phyloP scores from a whole-genome alignment of 495 filamentous ascomycete genomes.

The Parachaetomium inaequale region DNA sequence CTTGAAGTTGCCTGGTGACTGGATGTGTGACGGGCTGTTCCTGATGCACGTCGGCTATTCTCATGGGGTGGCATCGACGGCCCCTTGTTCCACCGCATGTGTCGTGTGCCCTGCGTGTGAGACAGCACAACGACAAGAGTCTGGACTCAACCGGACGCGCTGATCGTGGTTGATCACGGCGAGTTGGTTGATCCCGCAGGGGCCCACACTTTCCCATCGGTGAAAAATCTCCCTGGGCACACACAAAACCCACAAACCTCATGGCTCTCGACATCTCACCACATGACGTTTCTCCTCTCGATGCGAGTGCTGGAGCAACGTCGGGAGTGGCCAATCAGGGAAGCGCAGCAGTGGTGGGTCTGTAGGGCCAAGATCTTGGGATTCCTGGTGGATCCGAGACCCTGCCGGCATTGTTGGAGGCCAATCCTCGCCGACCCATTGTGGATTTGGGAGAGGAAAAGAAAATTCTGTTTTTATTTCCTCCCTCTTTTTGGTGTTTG shows the following conservation, averaged over 20 bases:
- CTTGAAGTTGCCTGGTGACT: too few relatives aligned
- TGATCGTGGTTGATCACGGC: neutral
- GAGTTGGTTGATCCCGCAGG: neutral
- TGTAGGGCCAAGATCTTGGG: neutral
- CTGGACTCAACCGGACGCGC: neutral
- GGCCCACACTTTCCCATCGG: neutral
- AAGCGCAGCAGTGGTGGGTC: neutral
- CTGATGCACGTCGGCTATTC: neutral
- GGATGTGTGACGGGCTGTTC: too few relatives aligned
- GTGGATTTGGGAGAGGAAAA: neutral
- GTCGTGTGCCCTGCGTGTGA: neutral
- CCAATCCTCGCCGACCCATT: neutral
- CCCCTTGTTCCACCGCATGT: neutral
- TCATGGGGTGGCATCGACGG: neutral
- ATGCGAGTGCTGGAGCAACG: neutral
- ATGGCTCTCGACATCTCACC: neutral
- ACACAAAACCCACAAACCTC: neutral
- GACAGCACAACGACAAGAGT: neutral
- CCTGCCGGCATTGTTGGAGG: neutral
- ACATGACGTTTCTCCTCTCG: neutral
- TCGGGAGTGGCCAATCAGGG: neutral
- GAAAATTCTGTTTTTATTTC: conserved; percentile 1
- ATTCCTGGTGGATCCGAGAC: neutral
- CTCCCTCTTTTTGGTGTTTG: neutral
- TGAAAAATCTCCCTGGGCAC: neutral